Base-by-base conservation (phyloP, 306 rosid species). In the Glycyrrhiza uralensis region DNA sequence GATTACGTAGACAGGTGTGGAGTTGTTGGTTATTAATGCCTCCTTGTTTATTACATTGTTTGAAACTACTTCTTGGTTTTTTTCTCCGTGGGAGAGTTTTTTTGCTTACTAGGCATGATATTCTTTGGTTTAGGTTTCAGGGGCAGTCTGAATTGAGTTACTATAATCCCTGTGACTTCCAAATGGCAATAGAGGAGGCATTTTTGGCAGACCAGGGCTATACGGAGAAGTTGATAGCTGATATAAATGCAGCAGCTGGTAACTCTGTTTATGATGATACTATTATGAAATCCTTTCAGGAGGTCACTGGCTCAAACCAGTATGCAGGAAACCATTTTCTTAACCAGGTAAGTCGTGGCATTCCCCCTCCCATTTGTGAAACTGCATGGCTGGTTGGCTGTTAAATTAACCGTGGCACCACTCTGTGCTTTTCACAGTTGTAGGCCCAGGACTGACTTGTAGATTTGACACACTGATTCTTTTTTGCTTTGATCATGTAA, bases 141-240 rank as follows among this genome's bases (percentile, higher is more conserved):
- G 96, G 78, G 76, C 99, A 92, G 83, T 51, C 82, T 28, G 93
- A 87, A 76, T 64, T 89, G 83, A 83, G 84, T 66, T 76, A 26
- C 76, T 86, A 86, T 82, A 82, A 71, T 56, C 82, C 90, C 19
- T 81, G 80, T 68, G 93, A 89, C 36, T 89, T 92, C 77, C 92
- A 87, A 84, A 85, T 82, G 87, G 97, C 99, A 46, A 72, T 90
- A 62, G 99, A 95, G 83, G 99, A 95, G 80, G 99, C 96, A 22
- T 88, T 91, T 83, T 82, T 95, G 87, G 97, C 94, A 32, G 99
- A 95, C 57, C 87, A 84, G 75, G 99, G 99, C 18, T 92, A 81
- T 83, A 87, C 90, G 0, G 99, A 95, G 92, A 95, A 87, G 87
- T 80, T 95, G 90, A 76, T 85, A 29, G 87, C 88, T 11, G 99